phyloP scores from a whole-genome alignment of 306 rosid genomes.

The Lotus japonicus region DNA sequence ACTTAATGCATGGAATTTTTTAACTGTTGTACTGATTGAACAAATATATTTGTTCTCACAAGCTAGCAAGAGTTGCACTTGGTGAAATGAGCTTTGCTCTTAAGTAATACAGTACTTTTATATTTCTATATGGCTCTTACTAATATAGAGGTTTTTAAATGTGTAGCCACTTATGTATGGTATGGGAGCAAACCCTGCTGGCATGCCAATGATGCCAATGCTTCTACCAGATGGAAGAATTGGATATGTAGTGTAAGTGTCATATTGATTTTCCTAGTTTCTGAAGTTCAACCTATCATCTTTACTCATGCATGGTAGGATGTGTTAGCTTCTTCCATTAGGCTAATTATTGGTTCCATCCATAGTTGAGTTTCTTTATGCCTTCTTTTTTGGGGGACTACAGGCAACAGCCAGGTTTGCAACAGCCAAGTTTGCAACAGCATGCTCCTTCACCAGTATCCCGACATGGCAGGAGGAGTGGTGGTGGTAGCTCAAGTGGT shows the following conservation, averaged over 20 bases:
- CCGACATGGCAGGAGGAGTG: slow-evolving; percentile 41
- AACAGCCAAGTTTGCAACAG: slow-evolving; percentile 34
- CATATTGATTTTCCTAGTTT: slow-evolving; percentile 10
- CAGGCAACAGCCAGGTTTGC: slow-evolving; percentile 58
- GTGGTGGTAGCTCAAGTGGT: slow-evolving; percentile 43
- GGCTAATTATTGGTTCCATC: neutral
- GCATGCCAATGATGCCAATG: slow-evolving; percentile 72
- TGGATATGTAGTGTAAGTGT: slow-evolving; percentile 62
- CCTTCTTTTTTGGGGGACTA: slow-evolving; percentile 6
- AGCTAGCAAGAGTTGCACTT: neutral
- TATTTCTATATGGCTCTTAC: slow-evolving; percentile 6
- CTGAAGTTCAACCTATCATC: neutral
- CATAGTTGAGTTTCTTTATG: neutral
- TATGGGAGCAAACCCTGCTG: slow-evolving; percentile 50
- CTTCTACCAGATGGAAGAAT: slow-evolving; percentile 65
- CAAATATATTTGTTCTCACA: neutral
- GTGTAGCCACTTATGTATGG: slow-evolving; percentile 70
- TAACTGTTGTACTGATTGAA: too few species aligned
- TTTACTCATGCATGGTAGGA: neutral
- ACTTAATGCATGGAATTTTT: neutral
- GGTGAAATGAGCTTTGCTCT: neutral
- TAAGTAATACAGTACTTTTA: neutral
- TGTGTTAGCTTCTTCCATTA: neutral
- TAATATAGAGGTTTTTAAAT: slow-evolving; percentile 23
- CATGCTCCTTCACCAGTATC: slow-evolving; percentile 31